Conservation (phyloP, 2,329 filamentous ascomycete species). For the Trichoderma polysporum region DNA sequence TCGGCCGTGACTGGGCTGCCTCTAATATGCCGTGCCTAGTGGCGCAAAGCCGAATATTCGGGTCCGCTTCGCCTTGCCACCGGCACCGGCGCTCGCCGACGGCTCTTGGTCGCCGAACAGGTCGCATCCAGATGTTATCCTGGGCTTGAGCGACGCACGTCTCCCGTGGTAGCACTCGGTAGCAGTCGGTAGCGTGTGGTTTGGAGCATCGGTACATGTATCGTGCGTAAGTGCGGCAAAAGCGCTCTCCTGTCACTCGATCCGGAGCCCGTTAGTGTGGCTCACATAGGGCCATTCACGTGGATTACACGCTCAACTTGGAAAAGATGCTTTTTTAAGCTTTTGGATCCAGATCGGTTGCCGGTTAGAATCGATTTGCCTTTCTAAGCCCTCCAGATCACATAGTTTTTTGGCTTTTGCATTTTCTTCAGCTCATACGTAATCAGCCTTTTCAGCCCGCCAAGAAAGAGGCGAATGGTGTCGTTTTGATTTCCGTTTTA, state of each 20-base stretch:
- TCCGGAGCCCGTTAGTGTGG: constrained; percentile 17
- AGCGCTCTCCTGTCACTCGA: background rate
- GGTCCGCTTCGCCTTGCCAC: constrained; percentile 8
- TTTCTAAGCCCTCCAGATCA: constrained; percentile 5
- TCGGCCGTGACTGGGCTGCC: too few relatives aligned
- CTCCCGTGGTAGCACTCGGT: constrained; percentile 1
- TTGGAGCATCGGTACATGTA: background rate
- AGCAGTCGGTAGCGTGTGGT: background rate
- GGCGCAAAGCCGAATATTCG: background rate
- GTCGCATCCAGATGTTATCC: background rate
- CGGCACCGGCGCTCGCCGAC: background rate
- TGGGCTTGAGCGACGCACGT: background rate
- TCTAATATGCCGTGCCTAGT: background rate
- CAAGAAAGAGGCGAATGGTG: background rate
- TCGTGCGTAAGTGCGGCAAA: background rate
- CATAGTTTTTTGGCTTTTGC: constrained; percentile 5
- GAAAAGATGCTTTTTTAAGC: constrained; percentile 13
- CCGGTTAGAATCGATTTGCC: constrained; percentile 11
- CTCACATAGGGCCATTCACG: constrained; percentile 10
- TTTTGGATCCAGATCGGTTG: constrained; percentile 19
- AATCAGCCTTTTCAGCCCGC: constrained; percentile 16
- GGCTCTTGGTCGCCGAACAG: background rate
- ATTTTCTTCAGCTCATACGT: constrained; percentile 13
- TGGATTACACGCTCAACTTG: constrained; percentile 7
- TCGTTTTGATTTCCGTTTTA: background rate